Percentiles rank a stretch among this genome's conserved stretches.
phyloP scores from a whole-genome alignment of 192 early-diverging fungal genomes.

The Backusella sp. region DNA sequence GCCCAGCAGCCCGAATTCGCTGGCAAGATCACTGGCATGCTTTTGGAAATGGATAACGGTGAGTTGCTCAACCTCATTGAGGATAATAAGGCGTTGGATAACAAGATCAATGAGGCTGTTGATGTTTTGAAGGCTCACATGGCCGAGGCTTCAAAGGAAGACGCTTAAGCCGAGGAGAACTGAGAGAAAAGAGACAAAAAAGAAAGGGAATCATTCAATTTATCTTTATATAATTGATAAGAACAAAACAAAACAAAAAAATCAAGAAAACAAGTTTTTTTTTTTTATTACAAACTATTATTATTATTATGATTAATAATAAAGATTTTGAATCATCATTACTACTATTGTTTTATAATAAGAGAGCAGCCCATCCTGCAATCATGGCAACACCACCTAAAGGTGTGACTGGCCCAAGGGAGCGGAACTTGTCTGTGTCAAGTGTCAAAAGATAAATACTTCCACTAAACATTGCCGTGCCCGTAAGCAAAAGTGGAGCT shows the following conservation, averaged over 20 bases:
- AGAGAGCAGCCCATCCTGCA: constrained; percentile 53
- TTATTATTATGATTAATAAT: background rate
- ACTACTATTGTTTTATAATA: constrained; percentile 19
- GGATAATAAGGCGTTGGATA: constrained; percentile 69
- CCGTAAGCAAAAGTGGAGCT: constrained; percentile 49
- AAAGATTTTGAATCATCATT: background rate
- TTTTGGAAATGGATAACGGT: constrained; percentile 94
- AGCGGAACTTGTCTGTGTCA: constrained; percentile 34
- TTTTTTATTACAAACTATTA: too few relatives aligned
- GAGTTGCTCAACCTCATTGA: constrained; percentile 91
- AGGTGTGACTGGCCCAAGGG: constrained; percentile 59
- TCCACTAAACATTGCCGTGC: constrained; percentile 51
- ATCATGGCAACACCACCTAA: constrained; percentile 57
- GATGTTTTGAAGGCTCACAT: constrained; percentile 72
- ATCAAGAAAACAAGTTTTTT: too few relatives aligned
- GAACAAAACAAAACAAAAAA: too few relatives aligned
- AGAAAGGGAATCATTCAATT: too few relatives aligned
- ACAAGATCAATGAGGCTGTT: constrained; percentile 87
- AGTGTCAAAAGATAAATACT: constrained; percentile 59
- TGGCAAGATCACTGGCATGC: constrained; percentile 98
- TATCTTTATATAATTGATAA: too few relatives aligned
- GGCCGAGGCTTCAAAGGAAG: constrained; percentile 6
- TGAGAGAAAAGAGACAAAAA: too few relatives aligned
- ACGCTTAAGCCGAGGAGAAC: background rate
- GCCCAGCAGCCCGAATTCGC: constrained; percentile 69